Evolutionary conservation across 805 yeast genomes (phyloP).

Genomic region (Saccharomycopsis sp.): DNA sequence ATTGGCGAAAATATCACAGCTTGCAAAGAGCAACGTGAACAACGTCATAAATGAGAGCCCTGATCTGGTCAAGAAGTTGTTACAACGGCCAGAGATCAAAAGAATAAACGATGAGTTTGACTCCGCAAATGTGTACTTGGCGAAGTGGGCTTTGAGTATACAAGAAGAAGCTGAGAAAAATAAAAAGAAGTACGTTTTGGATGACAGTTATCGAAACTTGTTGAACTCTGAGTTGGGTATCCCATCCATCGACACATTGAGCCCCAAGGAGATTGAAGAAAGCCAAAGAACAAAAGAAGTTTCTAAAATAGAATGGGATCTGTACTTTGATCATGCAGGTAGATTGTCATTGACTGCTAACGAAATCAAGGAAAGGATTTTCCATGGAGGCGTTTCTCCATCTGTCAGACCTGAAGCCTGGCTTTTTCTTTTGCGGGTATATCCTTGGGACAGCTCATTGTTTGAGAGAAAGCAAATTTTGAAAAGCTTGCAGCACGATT

Average conservation of each 20-base stretch:
- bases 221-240: slow-evolving; percentile 55
- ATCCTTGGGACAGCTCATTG: slow-evolving; percentile 76
- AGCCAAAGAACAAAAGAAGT: slow-evolving; percentile 60
- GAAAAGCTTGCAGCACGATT: slow-evolving; percentile 49
- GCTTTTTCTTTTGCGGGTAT: slow-evolving; percentile 75
- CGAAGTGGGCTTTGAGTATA: slow-evolving; percentile 94
- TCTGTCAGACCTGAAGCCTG: slow-evolving; percentile 66
- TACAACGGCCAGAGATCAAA: slow-evolving; percentile 72
- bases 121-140: slow-evolving; percentile 82
- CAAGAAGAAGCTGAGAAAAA: slow-evolving; percentile 78
- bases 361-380: slow-evolving; percentile 75
- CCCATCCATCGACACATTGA: slow-evolving; percentile 39
- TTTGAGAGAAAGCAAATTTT: slow-evolving; percentile 57
- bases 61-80: slow-evolving; percentile 41
- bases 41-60: slow-evolving; percentile 53
- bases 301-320: slow-evolving; percentile 69
- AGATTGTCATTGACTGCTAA: slow-evolving; percentile 58
- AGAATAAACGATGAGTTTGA: slow-evolving; percentile 85
- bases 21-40: slow-evolving; percentile 55
- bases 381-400: slow-evolving; percentile 77
- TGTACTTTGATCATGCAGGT: slow-evolving; percentile 75
- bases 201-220: slow-evolving; percentile 46
- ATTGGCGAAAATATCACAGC: slow-evolving; percentile 66
- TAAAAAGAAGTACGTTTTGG: slow-evolving; percentile 36
- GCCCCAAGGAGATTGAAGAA: slow-evolving; percentile 49